These are phyloP conservation scores for Erodium texanum DNA, from an alignment of 441 rosid genomes.

Conservation along the genomic window DNA sequence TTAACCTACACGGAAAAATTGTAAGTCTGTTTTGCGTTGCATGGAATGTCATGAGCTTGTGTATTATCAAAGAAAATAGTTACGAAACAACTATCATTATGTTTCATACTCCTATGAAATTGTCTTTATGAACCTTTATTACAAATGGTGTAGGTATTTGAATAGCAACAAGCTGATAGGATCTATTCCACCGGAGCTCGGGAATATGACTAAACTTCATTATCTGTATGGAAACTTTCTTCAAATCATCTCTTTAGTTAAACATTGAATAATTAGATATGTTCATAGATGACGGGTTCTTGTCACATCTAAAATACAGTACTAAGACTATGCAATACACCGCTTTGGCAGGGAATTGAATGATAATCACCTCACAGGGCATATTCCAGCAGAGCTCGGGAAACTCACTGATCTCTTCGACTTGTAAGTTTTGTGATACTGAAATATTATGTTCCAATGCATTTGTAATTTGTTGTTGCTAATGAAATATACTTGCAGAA, in stretches of 20 bases:
- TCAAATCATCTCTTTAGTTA: not conserved
- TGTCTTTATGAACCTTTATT: no score
- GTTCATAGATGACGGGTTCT: not conserved
- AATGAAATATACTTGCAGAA: conserved; percentile 32
- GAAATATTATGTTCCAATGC: not conserved
- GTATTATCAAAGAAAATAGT: not conserved
- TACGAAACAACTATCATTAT: not conserved
- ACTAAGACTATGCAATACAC: not conserved
- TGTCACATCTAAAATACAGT: not conserved
- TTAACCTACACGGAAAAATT: conserved; percentile 75
- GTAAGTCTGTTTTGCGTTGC: conserved; percentile 32
- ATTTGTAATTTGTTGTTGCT: not conserved
- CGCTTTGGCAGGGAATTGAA: conserved; percentile 58
- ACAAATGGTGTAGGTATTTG: conserved; percentile 30
- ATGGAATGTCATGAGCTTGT: not conserved
- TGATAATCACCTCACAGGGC: conserved; percentile 57
- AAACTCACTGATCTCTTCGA: conserved; percentile 82
- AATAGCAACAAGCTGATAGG: conserved; percentile 86
- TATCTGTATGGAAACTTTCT: conserved; percentile 49
- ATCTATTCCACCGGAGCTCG: conserved; percentile 82
- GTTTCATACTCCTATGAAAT: no score
- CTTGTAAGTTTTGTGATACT: conserved; percentile 41
- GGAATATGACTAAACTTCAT: conserved; percentile 88
- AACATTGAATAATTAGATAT: not conserved
- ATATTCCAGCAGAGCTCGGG: conserved; percentile 98